phyloP scores from a whole-genome alignment of 2,329 filamentous ascomycete genomes.

The Dryadomyces sulphureus region DNA sequence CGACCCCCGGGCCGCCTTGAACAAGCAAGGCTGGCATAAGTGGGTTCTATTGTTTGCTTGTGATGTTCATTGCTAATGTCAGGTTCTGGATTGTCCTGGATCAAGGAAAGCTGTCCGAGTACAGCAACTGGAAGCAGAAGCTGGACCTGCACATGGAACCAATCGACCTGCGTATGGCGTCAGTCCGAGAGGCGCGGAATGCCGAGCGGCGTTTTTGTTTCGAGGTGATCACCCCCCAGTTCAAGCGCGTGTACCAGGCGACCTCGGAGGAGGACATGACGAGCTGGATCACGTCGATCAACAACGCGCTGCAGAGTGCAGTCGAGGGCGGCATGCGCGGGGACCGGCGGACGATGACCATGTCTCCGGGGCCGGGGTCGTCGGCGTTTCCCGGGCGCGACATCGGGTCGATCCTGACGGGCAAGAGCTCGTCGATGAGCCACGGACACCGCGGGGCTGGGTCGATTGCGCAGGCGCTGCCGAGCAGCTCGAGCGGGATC shows the following conservation, averaged over 20 bases:
- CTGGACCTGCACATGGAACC: slow-evolving; percentile 96
- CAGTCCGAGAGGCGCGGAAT: slow-evolving; percentile 87
- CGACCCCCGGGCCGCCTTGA: slow-evolving; percentile 74
- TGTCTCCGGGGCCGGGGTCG: slow-evolving; percentile 21
- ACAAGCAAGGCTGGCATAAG: slow-evolving; percentile 99
- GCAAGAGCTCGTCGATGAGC: slow-evolving; percentile 65
- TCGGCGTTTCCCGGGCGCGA: slow-evolving; percentile 56
- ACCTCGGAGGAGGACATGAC: slow-evolving; percentile 98
- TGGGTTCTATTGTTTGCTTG: slow-evolving; percentile 31
- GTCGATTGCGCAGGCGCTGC: slow-evolving; percentile 26
- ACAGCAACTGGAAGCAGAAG: slow-evolving; percentile 98
- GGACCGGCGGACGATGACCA: slow-evolving; percentile 31
- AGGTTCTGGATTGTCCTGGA: slow-evolving; percentile 98
- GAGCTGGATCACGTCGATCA: slow-evolving; percentile 90
- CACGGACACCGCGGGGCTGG: slow-evolving; percentile 25
- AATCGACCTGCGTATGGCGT: slow-evolving; percentile 92
- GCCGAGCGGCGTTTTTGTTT: slow-evolving; percentile 94
- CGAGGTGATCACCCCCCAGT: slow-evolving; percentile 93
- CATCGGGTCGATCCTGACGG: slow-evolving; percentile 83
- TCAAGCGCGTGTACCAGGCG: slow-evolving; percentile 91
- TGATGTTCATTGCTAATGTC: neutral
- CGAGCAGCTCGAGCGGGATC: slow-evolving; percentile 29
- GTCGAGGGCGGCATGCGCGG: slow-evolving; percentile 65
- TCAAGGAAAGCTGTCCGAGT: slow-evolving; percentile 91
- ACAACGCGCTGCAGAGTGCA: slow-evolving; percentile 91